Evolutionary conservation across 345 rosid species (phyloP).

Genomic region (Ceriops tagal): DNA sequence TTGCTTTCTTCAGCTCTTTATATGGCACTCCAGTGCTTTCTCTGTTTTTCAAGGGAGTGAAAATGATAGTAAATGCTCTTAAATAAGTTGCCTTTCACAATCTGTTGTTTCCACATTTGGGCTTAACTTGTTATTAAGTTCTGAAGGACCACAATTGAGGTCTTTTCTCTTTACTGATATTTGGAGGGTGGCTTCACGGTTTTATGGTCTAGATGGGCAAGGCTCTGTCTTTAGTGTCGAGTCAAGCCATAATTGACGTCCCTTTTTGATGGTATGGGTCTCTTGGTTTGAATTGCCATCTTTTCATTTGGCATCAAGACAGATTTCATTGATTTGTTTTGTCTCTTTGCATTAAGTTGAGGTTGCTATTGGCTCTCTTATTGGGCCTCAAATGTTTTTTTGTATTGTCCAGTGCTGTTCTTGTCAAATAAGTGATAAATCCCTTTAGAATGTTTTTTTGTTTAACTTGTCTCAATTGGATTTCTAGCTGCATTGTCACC

Average conservation of each 20-base stretch:
- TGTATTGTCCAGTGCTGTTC: neutral
- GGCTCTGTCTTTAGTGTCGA: neutral
- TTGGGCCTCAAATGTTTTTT: conserved; percentile 12
- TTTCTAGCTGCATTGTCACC: too few relatives aligned
- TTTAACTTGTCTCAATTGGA: too few relatives aligned
- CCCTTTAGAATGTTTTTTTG: neutral
- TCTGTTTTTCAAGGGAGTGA: conserved; percentile 1
- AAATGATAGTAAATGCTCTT: conserved; percentile 1
- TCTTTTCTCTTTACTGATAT: conserved; percentile 16
- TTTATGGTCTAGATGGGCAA: conserved; percentile 3
- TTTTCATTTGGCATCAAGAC: conserved; percentile 3
- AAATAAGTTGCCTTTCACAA: too few relatives aligned
- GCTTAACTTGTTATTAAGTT: too few relatives aligned
- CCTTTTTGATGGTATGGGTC: conserved; percentile 3
- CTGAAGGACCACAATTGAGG: conserved; percentile 1
- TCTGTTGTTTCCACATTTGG: too few relatives aligned
- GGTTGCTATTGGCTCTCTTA: conserved; percentile 5
- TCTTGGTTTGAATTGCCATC: neutral
- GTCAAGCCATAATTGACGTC: conserved; percentile 8
- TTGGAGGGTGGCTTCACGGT: neutral
- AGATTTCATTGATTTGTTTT: conserved; percentile 5
- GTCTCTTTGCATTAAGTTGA: conserved; percentile 6
- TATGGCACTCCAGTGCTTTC: neutral
- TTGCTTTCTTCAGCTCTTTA: conserved; percentile 17
- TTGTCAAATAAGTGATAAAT: neutral